phyloP scores from a whole-genome alignment of 768 basidiomycete genomes.

The Leucocoprinus leucothites region DNA sequence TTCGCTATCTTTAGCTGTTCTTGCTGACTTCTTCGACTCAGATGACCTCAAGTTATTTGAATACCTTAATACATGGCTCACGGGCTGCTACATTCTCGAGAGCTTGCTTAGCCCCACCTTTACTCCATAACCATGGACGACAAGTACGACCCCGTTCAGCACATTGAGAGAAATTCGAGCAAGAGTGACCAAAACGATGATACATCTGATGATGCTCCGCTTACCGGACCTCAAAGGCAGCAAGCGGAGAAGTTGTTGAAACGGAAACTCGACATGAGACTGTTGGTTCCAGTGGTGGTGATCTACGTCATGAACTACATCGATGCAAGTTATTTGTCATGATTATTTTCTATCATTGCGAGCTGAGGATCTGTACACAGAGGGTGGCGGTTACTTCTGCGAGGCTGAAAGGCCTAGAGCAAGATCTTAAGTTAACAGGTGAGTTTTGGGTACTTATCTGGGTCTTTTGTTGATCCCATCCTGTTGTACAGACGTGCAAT shows the following conservation, averaged over 20 bases:
- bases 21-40: background rate
- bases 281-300: slow-evolving; percentile 55
- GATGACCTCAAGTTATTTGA: background rate
- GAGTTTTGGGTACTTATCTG: background rate
- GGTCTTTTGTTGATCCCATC: background rate
- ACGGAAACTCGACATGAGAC: slow-evolving; percentile 50
- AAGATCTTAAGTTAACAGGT: slow-evolving; percentile 46
- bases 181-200: background rate
- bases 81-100: no score
- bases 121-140: no score
- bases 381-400: slow-evolving; percentile 50
- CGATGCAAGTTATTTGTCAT: slow-evolving; percentile 42
- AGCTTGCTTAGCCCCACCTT: no score
- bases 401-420: slow-evolving; percentile 46
- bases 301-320: slow-evolving; percentile 70
- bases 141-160: no score
- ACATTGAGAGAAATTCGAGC: no score
- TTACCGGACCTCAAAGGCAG: slow-evolving; percentile 23
- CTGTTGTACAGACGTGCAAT: slow-evolving; percentile 27
- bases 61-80: no score
- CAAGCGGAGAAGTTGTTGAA: slow-evolving; percentile 43
- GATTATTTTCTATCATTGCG: background rate
- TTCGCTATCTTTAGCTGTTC: no score
- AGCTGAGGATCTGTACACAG: slow-evolving; percentile 14
- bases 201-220: background rate